phyloP scores from a whole-genome alignment of 345 rosid species.

The Aquilaria malaccensis region DNA sequence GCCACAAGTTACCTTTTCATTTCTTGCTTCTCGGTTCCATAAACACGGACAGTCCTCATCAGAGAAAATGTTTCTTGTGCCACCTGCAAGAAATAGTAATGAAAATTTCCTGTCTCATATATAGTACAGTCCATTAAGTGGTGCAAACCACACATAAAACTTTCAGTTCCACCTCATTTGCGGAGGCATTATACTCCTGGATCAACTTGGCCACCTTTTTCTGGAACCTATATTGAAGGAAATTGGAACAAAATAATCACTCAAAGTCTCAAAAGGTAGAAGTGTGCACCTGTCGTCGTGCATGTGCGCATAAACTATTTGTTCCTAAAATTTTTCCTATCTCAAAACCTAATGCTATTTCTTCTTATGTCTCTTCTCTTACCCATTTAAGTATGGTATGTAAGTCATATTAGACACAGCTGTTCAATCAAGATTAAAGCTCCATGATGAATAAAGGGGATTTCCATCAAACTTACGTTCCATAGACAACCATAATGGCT shows the following conservation, averaged over 20 bases:
- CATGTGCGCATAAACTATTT: not conserved
- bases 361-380: conserved; percentile 1
- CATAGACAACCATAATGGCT: conserved; percentile 68
- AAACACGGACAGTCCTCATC: conserved; percentile 94
- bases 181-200: conserved; percentile 88
- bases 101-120: conserved; percentile 1
- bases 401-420: not conserved
- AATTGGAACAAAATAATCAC: conserved; percentile 6
- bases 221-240: conserved; percentile 65
- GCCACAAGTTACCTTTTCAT: conserved; percentile 45
- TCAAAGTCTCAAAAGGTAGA: not conserved
- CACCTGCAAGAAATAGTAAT: conserved; percentile 37
- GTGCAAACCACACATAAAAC: conserved; percentile 15
- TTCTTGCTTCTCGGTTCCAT: conserved; percentile 89
- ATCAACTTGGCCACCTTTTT: conserved; percentile 84
- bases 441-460: not conserved
- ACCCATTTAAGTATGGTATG: conserved; percentile 2
- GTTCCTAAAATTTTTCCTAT: not conserved
- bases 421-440: too few relatives aligned
- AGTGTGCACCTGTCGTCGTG: too few relatives aligned
- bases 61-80: conserved; percentile 97
- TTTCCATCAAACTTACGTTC: conserved; percentile 49
- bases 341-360: conserved; percentile 1
- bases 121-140: conserved; percentile 10
- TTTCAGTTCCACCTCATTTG: conserved; percentile 62